Base-by-base conservation (phyloP, 371 early-diverging fungal species). In the Mucor velutinosus region DNA sequence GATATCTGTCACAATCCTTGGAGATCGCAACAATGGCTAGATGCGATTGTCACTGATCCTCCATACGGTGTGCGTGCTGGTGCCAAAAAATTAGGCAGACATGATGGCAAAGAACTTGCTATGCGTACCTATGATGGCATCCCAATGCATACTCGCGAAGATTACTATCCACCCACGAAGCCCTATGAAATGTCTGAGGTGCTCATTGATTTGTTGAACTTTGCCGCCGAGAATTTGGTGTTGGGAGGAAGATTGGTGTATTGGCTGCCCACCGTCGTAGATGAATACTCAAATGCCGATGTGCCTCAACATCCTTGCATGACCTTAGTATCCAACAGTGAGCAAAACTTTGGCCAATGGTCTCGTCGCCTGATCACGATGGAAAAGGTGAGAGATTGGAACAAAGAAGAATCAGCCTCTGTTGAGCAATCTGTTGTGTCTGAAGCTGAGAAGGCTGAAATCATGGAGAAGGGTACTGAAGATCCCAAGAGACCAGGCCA, bases 41-140 rank as follows among this genome's bases (percentile, higher is more conserved):
- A 94, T 76, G 93, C 93, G 19, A 95, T 92, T 59, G 89, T 92
- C 14, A 93, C 94, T 1, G 93, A 78, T 70, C 90, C 98, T n/a
- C 99, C 99, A 17, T 97, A 99, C 75, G 98, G 99, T 71, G 97
- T 99, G 10, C 92, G 99, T 47, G 98, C 98, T 1, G 98, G 98
- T 12, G 98, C 99, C 15, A 96, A 95, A 76, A 94, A 89, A 37
- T 83, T 98, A 23, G 95, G 97, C 32, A 79, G 91, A 58, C 89
- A 89, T 60, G 82, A 87, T 53, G 87, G 87, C 5, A 83, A 87
- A 63, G 83, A 85, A 35, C 71, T 77, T 21, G 73, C 84, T 17
- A 74, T 88, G 65, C 69, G 82, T 49, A 73, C 83, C 23, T 81
- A 88, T 45, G 90, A 92, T 49, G 94, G 92, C 39, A 73, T 83